Conservation (phyloP, 164 flowering plant species). For the Vitis cinerea region DNA sequence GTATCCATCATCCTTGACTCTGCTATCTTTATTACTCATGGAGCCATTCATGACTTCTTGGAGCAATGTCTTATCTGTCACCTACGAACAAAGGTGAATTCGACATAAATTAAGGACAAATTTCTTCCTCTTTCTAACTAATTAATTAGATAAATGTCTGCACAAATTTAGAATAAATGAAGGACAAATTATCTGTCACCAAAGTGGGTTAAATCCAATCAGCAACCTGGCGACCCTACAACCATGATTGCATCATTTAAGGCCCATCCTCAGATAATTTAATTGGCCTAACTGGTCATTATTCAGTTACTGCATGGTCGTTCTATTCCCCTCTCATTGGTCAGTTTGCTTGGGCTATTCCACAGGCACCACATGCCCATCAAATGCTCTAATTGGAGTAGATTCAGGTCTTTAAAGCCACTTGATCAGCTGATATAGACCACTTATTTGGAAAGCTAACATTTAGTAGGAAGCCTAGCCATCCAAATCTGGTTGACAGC, state of each 20-base stretch:
- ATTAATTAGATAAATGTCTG: too few species aligned
- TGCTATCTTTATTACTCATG: constrained; percentile 68
- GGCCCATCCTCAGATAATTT: not conserved
- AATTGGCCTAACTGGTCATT: not conserved
- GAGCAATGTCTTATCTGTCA: constrained; percentile 84
- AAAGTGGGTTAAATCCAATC: too few species aligned
- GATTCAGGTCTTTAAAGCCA: not conserved
- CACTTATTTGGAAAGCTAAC: not conserved
- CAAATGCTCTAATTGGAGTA: not conserved
- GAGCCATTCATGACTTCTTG: constrained; percentile 71
- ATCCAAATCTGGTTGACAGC: not conserved
- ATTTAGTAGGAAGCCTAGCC: not conserved
- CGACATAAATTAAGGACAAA: not conserved
- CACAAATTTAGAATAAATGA: too few species aligned
- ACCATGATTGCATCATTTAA: too few species aligned
- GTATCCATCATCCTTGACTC: constrained; percentile 83
- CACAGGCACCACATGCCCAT: not conserved
- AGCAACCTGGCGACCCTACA: too few species aligned
- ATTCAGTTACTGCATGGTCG: not conserved
- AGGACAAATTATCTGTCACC: too few species aligned
- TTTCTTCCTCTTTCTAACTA: not conserved
- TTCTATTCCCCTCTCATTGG: not conserved
- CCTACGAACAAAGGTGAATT: constrained; percentile 46
- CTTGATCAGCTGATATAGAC: not conserved
- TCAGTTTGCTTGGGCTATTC: not conserved